Percentiles rank a stretch among this genome's conserved stretches.
Conservation (phyloP, 768 basidiomycete genomes). For the Leccinum imitatum region DNA sequence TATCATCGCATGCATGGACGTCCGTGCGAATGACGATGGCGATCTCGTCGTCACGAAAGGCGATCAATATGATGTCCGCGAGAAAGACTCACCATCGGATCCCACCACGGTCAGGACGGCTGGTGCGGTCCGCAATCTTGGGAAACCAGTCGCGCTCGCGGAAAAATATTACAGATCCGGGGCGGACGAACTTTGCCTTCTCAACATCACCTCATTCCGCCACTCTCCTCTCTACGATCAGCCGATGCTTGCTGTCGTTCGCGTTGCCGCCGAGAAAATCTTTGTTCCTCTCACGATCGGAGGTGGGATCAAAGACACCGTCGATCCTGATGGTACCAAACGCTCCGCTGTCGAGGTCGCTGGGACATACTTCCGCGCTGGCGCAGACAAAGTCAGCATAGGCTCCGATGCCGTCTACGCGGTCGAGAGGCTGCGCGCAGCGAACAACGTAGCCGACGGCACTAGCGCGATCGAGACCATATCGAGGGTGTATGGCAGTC, state of each 20-base stretch:
- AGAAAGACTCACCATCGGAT: conserved; percentile 51
- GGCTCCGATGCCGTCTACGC: conserved; percentile 95
- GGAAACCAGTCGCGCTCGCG: conserved; percentile 93
- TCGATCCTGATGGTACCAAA: conserved; percentile 92
- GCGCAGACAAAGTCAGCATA: conserved; percentile 98
- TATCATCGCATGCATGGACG: conserved; percentile 96
- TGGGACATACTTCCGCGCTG: conserved; percentile 92
- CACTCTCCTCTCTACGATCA: conserved; percentile 94
- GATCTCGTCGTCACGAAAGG: conserved; percentile 99
- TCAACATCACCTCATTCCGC: conserved; percentile 99
- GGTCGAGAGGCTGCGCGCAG: conserved; percentile 73
- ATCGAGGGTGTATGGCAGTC: conserved; percentile 84
- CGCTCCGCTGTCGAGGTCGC: conserved; percentile 92
- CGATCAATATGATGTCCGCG: conserved; percentile 98
- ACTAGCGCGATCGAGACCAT: conserved; percentile 92
- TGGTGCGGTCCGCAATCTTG: conserved; percentile 91
- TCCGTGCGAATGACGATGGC: conserved; percentile 91
- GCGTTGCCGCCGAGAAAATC: conserved; percentile 81
- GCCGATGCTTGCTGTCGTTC: conserved; percentile 96
- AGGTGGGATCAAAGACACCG: conserved; percentile 94
- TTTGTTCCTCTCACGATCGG: conserved; percentile 99
- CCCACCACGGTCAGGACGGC: conserved; percentile 45
- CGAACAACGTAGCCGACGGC: conserved; percentile 55
- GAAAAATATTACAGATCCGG: conserved; percentile 82
- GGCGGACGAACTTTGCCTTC: conserved; percentile 94